Evolutionary conservation across 805 yeast genomes (phyloP).

Genomic region (Candida coleopterorum): DNA sequence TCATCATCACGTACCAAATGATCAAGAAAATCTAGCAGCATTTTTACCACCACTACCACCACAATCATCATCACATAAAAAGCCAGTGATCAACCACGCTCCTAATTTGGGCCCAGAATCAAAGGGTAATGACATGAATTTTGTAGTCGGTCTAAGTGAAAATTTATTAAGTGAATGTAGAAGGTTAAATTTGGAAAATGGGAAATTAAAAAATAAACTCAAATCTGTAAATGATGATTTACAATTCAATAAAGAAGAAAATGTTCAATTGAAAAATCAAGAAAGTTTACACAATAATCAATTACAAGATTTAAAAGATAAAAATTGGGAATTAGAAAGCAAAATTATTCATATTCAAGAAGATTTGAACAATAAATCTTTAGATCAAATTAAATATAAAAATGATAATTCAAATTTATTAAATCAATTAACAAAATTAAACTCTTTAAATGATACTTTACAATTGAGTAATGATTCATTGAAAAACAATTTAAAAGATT

Average conservation of each 20-base stretch:
- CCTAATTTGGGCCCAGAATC: conserved; percentile 39
- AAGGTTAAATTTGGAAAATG: conserved; percentile 61
- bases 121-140: conserved; percentile 60
- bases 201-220: conserved; percentile 39
- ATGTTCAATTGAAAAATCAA: conserved; percentile 29
- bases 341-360: conserved; percentile 44
- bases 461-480: conserved; percentile 36
- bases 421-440: conserved; percentile 22
- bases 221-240: conserved; percentile 41
- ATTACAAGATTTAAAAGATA: conserved; percentile 52
- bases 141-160: conserved; percentile 71
- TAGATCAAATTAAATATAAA: conserved; percentile 36
- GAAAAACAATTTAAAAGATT: conserved; percentile 31
- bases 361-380: conserved; percentile 33
- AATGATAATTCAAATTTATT: conserved; percentile 29
- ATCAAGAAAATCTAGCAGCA: conserved; percentile 15
- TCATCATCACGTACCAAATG: conserved; percentile 4
- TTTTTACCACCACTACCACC: conserved; percentile 7
- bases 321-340: conserved; percentile 62
- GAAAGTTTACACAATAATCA: conserved; percentile 29
- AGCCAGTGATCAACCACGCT: conserved; percentile 9
- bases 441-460: conserved; percentile 48
- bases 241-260: conserved; percentile 31
- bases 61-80: neutral
- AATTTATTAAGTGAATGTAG: conserved; percentile 67